A percentile compares a stretch with the other conserved stretches of the same genome.
These are phyloP conservation scores for Blastomyces silverae DNA, from an alignment of 2,329 filamentous ascomycete genomes.

Conservation along the genomic window DNA sequence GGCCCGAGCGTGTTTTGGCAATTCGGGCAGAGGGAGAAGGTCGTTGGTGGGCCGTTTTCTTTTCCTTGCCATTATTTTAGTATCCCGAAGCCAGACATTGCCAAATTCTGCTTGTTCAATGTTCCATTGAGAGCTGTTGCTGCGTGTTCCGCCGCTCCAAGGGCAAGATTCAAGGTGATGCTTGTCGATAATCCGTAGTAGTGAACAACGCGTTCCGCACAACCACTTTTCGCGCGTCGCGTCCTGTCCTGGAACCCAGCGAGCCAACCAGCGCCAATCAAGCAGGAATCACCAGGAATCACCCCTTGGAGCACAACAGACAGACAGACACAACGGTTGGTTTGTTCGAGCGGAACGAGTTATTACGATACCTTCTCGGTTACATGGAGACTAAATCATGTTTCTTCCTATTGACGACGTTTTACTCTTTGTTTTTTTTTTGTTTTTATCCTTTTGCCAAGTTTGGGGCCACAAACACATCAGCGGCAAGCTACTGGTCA, in stretches of 20 bases:
- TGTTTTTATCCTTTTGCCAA: not conserved
- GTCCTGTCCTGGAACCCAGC: not conserved
- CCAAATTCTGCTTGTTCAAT: not conserved
- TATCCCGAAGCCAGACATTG: not conserved
- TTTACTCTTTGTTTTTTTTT: not conserved
- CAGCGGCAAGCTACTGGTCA: no score
- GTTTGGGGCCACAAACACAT: not conserved
- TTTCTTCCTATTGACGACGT: not conserved
- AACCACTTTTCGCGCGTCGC: not conserved
- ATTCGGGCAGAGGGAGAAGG: slow-evolving; percentile 16
- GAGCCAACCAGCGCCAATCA: not conserved
- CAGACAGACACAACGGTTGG: not conserved
- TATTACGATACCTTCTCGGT: no score
- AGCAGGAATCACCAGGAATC: not conserved
- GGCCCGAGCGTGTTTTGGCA: slow-evolving; percentile 13
- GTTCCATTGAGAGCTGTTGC: not conserved
- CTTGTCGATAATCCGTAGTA: not conserved
- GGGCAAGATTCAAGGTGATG: not conserved
- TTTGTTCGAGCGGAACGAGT: not conserved
- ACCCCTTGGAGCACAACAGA: not conserved
- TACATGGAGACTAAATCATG: no score
- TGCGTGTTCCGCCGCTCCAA: not conserved
- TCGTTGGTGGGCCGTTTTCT: slow-evolving; percentile 38
- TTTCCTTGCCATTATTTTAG: slow-evolving; percentile 35
- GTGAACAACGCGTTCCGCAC: not conserved